phyloP scores from a whole-genome alignment of 2,329 filamentous ascomycete genomes.

The Phoma sp. region DNA sequence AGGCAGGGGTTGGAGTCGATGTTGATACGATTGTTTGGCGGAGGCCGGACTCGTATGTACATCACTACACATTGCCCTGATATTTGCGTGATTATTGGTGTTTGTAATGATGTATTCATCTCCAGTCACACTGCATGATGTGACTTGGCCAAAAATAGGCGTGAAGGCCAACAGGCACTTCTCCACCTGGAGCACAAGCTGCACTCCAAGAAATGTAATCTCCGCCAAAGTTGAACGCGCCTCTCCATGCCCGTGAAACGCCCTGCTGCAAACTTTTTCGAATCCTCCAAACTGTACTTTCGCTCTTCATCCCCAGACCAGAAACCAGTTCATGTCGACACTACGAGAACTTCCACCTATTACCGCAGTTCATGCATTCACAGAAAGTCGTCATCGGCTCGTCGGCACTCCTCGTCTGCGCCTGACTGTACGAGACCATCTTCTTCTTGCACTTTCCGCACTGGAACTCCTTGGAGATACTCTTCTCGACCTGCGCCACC shows the following conservation, averaged over 20 bases:
- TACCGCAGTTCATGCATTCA: conserved; percentile 60
- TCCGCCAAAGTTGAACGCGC: conserved; percentile 4
- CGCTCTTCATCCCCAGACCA: neutral
- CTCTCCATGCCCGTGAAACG: conserved; percentile 20
- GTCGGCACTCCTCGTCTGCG: conserved; percentile 93
- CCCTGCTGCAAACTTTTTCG: conserved; percentile 17
- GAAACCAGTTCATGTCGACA: neutral
- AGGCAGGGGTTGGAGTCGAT: neutral
- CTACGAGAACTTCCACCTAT: conserved; percentile 57
- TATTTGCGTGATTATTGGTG: neutral
- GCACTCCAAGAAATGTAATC: neutral
- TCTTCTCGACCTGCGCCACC: conserved; percentile 90
- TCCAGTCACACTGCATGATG: conserved; percentile 6
- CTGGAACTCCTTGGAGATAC: conserved; percentile 83
- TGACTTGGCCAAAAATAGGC: neutral
- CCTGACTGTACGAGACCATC: conserved; percentile 94
- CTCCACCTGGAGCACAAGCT: neutral
- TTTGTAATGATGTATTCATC: neutral
- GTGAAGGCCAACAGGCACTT: neutral
- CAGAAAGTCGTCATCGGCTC: conserved; percentile 74
- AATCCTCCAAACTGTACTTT: neutral
- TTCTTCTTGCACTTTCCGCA: conserved; percentile 93
- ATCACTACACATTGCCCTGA: neutral
- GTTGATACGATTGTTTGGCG: conserved; percentile 3
- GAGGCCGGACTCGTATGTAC: neutral